These are phyloP conservation scores for Leccinum barrowsii DNA, from an alignment of 768 basidiomycete genomes.

Conservation along the genomic window DNA sequence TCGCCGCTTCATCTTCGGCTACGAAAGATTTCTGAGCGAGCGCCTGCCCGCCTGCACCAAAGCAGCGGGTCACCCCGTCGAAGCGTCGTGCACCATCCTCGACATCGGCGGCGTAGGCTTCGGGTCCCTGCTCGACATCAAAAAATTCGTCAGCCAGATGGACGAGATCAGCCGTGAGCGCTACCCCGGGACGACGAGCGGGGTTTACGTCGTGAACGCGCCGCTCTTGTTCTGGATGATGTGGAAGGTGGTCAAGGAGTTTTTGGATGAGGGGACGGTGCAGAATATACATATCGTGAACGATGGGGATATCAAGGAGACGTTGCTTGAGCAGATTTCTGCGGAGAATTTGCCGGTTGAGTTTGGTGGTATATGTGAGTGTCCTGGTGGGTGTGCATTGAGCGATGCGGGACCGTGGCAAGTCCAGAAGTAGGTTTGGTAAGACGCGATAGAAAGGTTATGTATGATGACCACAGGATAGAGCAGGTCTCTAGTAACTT, in stretches of 20 bases:
- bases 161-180: constrained; percentile 81
- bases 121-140: constrained; percentile 82
- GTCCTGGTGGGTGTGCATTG: constrained; percentile 76
- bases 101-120: constrained; percentile 75
- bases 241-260: constrained; percentile 86
- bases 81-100: constrained; percentile 96
- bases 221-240: constrained; percentile 89
- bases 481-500: no score
- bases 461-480: no score
- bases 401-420: constrained; percentile 90
- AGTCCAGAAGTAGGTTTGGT: no score
- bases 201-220: constrained; percentile 98
- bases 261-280: constrained; percentile 94
- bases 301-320: constrained; percentile 55
- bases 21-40: constrained; percentile 80
- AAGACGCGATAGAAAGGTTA: no score
- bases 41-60: constrained; percentile 79
- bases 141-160: constrained; percentile 81
- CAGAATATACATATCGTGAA: constrained; percentile 89
- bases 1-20: constrained; percentile 84
- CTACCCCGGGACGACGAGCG: constrained; percentile 94
- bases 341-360: constrained; percentile 79
- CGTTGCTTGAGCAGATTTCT: constrained; percentile 78
- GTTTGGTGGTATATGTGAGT: constrained; percentile 80
- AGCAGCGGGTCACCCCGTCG: constrained; percentile 79